Evolutionary conservation across 2,329 filamentous ascomycete genomes (phyloP), one percentile per base, ranked within the genome.

Genomic region (Curvularia hawaiiensis): DNA sequence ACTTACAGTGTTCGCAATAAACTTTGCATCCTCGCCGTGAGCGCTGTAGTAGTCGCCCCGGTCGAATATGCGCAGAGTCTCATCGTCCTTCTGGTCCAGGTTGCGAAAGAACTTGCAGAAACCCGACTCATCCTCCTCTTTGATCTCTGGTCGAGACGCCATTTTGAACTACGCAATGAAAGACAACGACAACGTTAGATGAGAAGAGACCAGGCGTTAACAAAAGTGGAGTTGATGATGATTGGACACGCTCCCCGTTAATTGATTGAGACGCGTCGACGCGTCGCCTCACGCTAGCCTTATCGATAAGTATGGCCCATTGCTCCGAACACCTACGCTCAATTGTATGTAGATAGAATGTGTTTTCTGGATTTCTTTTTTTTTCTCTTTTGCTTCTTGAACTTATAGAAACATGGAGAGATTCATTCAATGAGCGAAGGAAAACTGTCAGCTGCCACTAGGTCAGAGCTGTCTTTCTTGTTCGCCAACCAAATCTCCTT

Each of bases 81-180:
- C 89, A 39, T 87, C 84, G 66, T 87, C 86, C 52, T 87, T 86
- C 14, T 81, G 70, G 6, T 92, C 87, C 3, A 99, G 84, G n/a
- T 88, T 89, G 68, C 94, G 94, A 83, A 96, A 99, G 80, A 92
- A 96, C 67, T 89, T 91, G 79, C 98, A 97, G 82, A 99, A 99
- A 66, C 94, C 92, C 72, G 89, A 88, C 81, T 99, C 95, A 74
- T 99, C 95, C 72, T 99, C 96, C 74, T 98, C 91, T 72, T 84
- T 85, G 61, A 86, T 77, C 66, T 86, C 84, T 12, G 84, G 84
- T 61, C 84, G 75, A 38, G 83, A 84, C 52, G 79, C 79, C 83
- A 85, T 85, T 43, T 24, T 48, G 38, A 28, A 22, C 18, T 33
- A 11, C 20, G 20, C 33, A 38, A 14, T 35, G 41, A 24, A 35